A percentile compares a stretch with the other conserved stretches of the same genome.
Evolutionary conservation across 495 filamentous ascomycete species (phyloP).

Genomic region (Eremomyces bilateralis): DNA sequence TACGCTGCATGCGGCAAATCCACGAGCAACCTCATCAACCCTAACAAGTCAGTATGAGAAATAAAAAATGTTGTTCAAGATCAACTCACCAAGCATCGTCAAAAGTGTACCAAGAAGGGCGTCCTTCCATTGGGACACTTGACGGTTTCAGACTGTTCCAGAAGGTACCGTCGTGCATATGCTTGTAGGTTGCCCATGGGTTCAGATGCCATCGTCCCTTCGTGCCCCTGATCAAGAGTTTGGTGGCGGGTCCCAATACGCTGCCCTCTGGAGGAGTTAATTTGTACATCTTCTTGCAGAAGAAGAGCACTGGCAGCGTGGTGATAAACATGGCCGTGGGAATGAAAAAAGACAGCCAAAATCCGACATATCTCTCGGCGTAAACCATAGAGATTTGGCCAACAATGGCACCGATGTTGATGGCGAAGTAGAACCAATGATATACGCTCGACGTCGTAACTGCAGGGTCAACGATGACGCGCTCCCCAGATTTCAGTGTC

Average conservation of each 20-base stretch:
- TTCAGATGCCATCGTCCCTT: conserved; percentile 39
- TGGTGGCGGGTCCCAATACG: conserved; percentile 35
- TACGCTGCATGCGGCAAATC: conserved; percentile 46
- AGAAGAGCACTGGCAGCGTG: conserved; percentile 39
- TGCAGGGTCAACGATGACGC: conserved; percentile 46
- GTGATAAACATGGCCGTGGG: conserved; percentile 25
- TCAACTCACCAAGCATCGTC: conserved; percentile 56
- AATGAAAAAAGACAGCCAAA: conserved; percentile 39
- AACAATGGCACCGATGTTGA: conserved; percentile 42
- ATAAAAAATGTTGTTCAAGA: too few relatives aligned
- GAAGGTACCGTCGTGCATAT: conserved; percentile 31
- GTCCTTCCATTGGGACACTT: neutral
- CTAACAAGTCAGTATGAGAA: too few relatives aligned
- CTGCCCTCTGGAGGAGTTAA: conserved; percentile 37
- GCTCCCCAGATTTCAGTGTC: conserved; percentile 11
- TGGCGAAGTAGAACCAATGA: conserved; percentile 44
- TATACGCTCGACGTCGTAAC: conserved; percentile 39
- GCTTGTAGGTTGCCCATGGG: conserved; percentile 27
- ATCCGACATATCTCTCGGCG: conserved; percentile 53
- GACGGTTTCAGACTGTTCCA: conserved; percentile 44
- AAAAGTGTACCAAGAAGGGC: conserved; percentile 46
- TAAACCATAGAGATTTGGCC: conserved; percentile 37
- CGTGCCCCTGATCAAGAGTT: conserved; percentile 32
- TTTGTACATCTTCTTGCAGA: conserved; percentile 37
- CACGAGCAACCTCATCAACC: conserved; percentile 49